Evolutionary conservation across 2,329 filamentous ascomycete genomes (phyloP).

Genomic region (Fusarium caatingaense): DNA sequence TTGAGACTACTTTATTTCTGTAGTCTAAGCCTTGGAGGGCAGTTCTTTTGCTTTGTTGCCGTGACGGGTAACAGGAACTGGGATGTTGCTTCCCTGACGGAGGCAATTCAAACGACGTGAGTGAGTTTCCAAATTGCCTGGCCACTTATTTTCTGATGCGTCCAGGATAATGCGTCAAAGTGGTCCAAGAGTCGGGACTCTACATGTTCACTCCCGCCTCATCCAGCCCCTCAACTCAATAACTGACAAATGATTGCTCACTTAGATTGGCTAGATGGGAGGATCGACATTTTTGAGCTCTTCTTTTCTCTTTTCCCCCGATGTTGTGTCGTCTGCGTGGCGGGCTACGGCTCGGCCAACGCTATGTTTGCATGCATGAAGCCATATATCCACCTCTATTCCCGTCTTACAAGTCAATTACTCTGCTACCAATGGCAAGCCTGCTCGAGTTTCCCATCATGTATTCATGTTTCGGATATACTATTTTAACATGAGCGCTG

Average conservation of each 20-base stretch:
- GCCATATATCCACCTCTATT: not conserved
- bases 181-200: not conserved
- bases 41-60: no score
- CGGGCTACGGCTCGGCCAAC: no score
- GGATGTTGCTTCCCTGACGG: not conserved
- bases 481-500: no score
- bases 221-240: no score
- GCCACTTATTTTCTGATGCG: not conserved
- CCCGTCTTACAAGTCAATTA: not conserved
- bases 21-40: no score
- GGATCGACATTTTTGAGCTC: not conserved
- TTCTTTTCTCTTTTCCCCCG: not conserved
- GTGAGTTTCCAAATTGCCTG: no score
- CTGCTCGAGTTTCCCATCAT: fast-evolving
- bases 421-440: not conserved
- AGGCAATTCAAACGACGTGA: fast-evolving
- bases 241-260: no score
- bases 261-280: no score
- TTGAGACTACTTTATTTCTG: no score
- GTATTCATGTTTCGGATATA: not conserved
- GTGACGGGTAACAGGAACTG: not conserved
- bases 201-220: not conserved
- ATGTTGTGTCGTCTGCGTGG: not conserved
- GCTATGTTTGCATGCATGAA: not conserved
- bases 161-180: fast-evolving